Evolutionary conservation across 73 alveolate genomes (phyloP), one percentile per base, ranked within the genome.

Genomic region (Paraurostyla sp.): DNA sequence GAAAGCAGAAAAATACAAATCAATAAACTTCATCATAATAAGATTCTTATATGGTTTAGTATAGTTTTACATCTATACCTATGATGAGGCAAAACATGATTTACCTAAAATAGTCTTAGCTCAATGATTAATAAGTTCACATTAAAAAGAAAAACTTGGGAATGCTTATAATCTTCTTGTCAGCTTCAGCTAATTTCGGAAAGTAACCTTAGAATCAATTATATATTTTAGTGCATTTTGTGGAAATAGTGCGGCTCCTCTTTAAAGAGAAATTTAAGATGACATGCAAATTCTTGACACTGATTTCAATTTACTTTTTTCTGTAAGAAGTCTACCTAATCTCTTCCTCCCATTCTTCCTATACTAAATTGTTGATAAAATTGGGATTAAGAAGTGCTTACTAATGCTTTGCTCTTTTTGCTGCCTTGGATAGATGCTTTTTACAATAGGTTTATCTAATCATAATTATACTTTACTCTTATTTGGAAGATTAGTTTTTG

Each of bases 121-220:
- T 73, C 9, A 73, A 73, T 73, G 86, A 73, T 73, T 25, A 73
- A 46, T 36, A 73, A 73, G 71, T 73, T 32, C 86, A 73, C 27
- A 43, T 73, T 56, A 73, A 45, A 38, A 73, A 73, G 52, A 73
- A 48, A 29, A 73, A 73, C 50, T 35, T 73, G 42, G 13, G 86
- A 13, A 73, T 73, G 86, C 78, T 78, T 11, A 52, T 78, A 18
- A 60, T 78, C 23, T 78, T 78, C 49, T 36, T 78, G 13, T 46
- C 89, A 9, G 76, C 89, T 13, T 46, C 89, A 11, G 78, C 78
- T 7, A 78, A 78, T 45, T 78, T 78, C 30, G 89, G 89, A 49
- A 78, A 78, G 89, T 78, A 78, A 75, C 25, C 2, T 22, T 2
- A 18, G 15, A 22, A 15, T 20, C 22, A 46, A 15, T 46, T 46